Evolutionary conservation across 2,329 filamentous ascomycete species (phyloP).

Genomic region (Epichloe bromicola): DNA sequence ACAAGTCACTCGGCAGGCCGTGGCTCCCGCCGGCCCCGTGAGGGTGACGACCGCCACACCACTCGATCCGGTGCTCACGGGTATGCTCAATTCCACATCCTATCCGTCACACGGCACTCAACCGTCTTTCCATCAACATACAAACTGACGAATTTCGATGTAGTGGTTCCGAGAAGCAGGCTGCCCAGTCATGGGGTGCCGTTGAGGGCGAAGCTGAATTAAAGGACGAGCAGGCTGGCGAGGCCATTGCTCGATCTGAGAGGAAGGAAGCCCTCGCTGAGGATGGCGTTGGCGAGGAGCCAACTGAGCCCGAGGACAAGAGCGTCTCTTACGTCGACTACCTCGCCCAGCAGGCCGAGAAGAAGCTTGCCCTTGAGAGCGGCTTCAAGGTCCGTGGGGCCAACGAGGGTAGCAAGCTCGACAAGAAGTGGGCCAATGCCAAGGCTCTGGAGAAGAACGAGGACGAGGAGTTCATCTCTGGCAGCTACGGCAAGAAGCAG

Average conservation of each 20-base stretch:
- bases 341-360: slow-evolving; percentile 57
- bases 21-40: slow-evolving; percentile 38
- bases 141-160: slow-evolving; percentile 9
- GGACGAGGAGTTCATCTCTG: slow-evolving; percentile 66
- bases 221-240: slow-evolving; percentile 83
- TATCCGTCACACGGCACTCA: not conserved
- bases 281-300: slow-evolving; percentile 32
- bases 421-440: slow-evolving; percentile 88
- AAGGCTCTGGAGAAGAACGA: slow-evolving; percentile 56
- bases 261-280: slow-evolving; percentile 54
- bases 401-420: slow-evolving; percentile 78
- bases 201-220: slow-evolving; percentile 70
- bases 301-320: slow-evolving; percentile 67
- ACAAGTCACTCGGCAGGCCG: slow-evolving; percentile 27
- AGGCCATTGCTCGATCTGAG: slow-evolving; percentile 76
- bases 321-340: slow-evolving; percentile 83
- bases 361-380: slow-evolving; percentile 59
- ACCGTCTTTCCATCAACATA: not conserved
- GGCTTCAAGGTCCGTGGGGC: slow-evolving; percentile 65
- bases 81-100: slow-evolving; percentile 25
- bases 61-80: slow-evolving; percentile 26
- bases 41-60: slow-evolving; percentile 44
- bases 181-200: slow-evolving; percentile 80
- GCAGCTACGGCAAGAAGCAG: slow-evolving; percentile 60
- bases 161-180: slow-evolving; percentile 75